Base-by-base conservation (phyloP, 78 protist species). In the Pigoraptor vietnamica region DNA sequence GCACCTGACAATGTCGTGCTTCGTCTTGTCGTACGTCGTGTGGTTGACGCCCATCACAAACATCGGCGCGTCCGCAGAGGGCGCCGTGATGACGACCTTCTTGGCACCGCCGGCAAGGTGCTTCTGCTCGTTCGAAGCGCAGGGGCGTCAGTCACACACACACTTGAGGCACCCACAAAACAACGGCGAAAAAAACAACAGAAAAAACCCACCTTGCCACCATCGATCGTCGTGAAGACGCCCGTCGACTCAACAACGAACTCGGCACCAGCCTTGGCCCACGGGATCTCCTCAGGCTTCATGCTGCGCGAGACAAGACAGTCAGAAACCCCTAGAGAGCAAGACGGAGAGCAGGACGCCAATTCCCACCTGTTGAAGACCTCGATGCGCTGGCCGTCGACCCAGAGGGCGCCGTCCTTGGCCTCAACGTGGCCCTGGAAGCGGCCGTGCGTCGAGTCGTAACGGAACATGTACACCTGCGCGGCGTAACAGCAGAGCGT, bases 31-130 rank as follows among this genome's bases (percentile, higher is more conserved):
- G 97, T 95, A 98, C 81, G 89, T 32, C 24, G 93, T 93, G 91
- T 99, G 95, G 96, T 99, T 99, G 89, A 98, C 99, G 91, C 99
- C 99, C 97, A 96, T 94, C 81, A 99, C 99, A 88, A 95, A 98
- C 98, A 97, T 99, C 56, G 99, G 99, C 1, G 99, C 97, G 90
- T 97, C 99, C 6, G 84, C 96, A 19, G 99, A 93, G 35, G 99
- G 99, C 19, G 99, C 99, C 14, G 99, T 90, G 99, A 99, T 98
- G 97, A 99, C 90, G 86, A 99, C 99, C 93, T 95, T 94, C 97
- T 99, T 97, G 94, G 99, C 99, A 29, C 98, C 98, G 34, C 94
- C 99, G 90, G 40, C 93, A 84, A 97, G 79, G 92, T 99, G 99
- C 37, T 36, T n/a, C n/a, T n/a, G n/a, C n/a, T n/a, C n/a, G n/a